A percentile compares a stretch with the other conserved stretches of the same genome.
phyloP scores from a whole-genome alignment of 2,329 filamentous ascomycete genomes.

The Metarhizium robertsii region DNA sequence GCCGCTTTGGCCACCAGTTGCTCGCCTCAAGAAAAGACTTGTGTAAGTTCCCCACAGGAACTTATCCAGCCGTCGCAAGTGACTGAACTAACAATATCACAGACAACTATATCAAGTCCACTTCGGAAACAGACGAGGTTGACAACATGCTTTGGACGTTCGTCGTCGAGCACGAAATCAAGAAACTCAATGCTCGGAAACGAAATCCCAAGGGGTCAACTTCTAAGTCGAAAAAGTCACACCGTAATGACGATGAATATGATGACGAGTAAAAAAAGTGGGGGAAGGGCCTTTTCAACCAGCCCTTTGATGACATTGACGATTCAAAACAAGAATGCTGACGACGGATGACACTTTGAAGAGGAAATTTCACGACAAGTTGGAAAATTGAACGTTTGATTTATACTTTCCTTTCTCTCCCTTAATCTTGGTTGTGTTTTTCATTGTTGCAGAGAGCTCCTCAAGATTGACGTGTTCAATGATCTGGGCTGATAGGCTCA shows the following conservation, averaged over 20 bases:
- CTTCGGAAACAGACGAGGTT: slow-evolving; percentile 7
- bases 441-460: slow-evolving; percentile 23
- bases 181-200: slow-evolving; percentile 27
- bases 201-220: slow-evolving; percentile 16
- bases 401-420: slow-evolving; percentile 21
- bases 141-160: slow-evolving; percentile 21
- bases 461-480: slow-evolving; percentile 22
- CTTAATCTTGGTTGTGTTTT: slow-evolving; percentile 23
- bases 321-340: not conserved
- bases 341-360: slow-evolving; percentile 4
- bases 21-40: slow-evolving; percentile 24
- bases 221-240: slow-evolving; percentile 15
- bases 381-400: slow-evolving; percentile 20
- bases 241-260: slow-evolving; percentile 11
- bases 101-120: slow-evolving; percentile 24
- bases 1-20: slow-evolving; percentile 20
- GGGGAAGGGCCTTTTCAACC: not conserved
- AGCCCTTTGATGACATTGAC: not conserved
- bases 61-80: not conserved
- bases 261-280: slow-evolving; percentile 5
- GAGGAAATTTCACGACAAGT: slow-evolving; percentile 11
- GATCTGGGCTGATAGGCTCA: slow-evolving; percentile 22
- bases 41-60: slow-evolving; percentile 19
- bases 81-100: not conserved
- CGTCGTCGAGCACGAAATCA: slow-evolving; percentile 29